Evolutionary conservation across 331 rosid species (phyloP).

Genomic region (Prunus yedoensis): DNA sequence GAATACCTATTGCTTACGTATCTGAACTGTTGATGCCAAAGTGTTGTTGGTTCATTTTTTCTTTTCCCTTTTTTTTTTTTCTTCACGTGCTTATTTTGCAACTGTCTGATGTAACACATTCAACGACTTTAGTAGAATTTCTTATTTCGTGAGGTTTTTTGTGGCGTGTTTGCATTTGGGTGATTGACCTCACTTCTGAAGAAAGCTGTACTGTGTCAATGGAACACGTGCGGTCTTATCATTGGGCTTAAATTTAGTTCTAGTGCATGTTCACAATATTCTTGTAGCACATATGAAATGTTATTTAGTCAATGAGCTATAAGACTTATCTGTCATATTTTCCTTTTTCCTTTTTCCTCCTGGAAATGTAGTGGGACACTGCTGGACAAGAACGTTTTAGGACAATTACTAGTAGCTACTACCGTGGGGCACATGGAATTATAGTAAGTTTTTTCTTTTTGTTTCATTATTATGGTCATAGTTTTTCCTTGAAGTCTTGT

Average conservation of each 20-base stretch:
- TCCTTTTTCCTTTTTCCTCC: background rate
- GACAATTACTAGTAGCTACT: constrained; percentile 62
- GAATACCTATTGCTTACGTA: background rate
- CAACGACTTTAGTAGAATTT: background rate
- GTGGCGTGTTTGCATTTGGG: background rate
- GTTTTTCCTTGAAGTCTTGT: background rate
- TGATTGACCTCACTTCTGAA: background rate
- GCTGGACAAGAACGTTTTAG: constrained; percentile 66
- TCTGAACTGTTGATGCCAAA: background rate
- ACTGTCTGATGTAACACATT: background rate
- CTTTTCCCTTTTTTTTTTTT: background rate
- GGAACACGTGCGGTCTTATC: background rate
- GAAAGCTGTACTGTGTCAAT: background rate
- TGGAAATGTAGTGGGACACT: constrained; percentile 54
- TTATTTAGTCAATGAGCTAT: background rate
- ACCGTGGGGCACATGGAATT: constrained; percentile 63
- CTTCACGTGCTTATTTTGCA: background rate
- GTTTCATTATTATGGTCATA: background rate
- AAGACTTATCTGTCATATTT: background rate
- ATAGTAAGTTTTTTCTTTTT: constrained; percentile 34
- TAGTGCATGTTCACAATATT: background rate
- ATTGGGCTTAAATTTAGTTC: background rate
- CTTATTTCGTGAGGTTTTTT: background rate
- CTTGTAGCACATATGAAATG: background rate
- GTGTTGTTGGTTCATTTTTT: background rate